Conservation (phyloP, 805 yeast species). For the Yarrowia sp. region DNA sequence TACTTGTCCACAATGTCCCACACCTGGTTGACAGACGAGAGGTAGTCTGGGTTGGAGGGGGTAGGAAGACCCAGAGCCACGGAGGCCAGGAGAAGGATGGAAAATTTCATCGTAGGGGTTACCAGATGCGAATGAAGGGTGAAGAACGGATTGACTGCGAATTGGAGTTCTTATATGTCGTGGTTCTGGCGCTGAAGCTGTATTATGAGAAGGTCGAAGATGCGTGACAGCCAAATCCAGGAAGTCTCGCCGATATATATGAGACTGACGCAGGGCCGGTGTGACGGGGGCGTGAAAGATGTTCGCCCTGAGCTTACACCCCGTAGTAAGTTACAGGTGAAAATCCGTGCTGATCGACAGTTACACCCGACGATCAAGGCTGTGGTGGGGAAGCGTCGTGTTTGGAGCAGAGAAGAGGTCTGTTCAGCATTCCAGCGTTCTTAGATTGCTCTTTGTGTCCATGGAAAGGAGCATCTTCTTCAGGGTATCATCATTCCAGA, state of each 20-base stretch:
- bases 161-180: neutral
- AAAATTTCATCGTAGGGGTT: neutral
- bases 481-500: too few species aligned
- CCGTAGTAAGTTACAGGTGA: neutral
- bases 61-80: neutral
- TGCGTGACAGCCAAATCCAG: neutral
- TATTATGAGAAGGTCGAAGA: neutral
- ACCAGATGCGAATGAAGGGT: neutral
- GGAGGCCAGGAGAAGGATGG: neutral
- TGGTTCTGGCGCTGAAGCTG: neutral
- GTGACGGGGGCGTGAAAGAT: neutral
- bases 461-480: too few species aligned
- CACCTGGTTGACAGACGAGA: neutral
- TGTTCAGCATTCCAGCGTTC: too few species aligned
- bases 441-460: too few species aligned
- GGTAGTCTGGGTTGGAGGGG: neutral
- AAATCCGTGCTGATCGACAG: neutral
- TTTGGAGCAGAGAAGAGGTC: neutral
- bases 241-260: conserved; percentile 1
- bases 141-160: too few species aligned
- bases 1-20: conserved; percentile 2
- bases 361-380: neutral
- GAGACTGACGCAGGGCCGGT: neutral
- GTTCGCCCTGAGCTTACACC: neutral
- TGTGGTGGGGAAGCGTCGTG: neutral